Evolutionary conservation across 2,329 filamentous ascomycete species (phyloP).

Genomic region (Colletotrichum simmondsii): DNA sequence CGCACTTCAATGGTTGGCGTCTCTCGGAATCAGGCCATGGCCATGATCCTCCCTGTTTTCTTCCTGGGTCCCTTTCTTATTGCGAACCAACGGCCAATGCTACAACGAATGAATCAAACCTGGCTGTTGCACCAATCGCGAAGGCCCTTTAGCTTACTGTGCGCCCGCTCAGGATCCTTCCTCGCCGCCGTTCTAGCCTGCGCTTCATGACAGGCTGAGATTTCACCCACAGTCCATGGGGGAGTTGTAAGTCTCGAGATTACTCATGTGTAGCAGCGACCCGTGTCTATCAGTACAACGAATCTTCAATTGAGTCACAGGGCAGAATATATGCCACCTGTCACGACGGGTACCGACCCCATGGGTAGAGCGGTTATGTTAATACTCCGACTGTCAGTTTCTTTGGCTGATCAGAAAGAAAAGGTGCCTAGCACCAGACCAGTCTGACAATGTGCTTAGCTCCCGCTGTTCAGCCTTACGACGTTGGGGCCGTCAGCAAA

Average conservation of each 20-base stretch:
- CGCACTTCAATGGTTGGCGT: neutral
- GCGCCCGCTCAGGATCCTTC: neutral
- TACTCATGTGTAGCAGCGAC: neutral
- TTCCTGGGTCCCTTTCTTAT: constrained; percentile 12
- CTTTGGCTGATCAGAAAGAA: neutral
- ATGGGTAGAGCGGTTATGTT: neutral
- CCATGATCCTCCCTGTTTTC: neutral
- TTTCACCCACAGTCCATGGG: neutral
- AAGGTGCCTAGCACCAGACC: neutral
- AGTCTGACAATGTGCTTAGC: neutral
- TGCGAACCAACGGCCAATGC: constrained; percentile 1
- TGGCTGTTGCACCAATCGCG: constrained; percentile 11
- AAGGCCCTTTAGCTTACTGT: neutral
- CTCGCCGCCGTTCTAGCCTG: neutral
- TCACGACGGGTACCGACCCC: neutral
- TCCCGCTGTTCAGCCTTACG: constrained; percentile 25
- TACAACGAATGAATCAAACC: neutral
- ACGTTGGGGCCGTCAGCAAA: constrained; percentile 20
- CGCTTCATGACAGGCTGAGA: neutral
- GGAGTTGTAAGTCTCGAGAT: no score
- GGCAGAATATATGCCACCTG: neutral
- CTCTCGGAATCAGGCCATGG: constrained; percentile 7
- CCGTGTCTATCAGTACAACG: neutral
- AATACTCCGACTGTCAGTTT: neutral
- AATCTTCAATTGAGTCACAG: neutral